Evolutionary conservation across 2,329 filamentous ascomycete species (phyloP).

Genomic region (Aspergillus pseudoviridinutans): DNA sequence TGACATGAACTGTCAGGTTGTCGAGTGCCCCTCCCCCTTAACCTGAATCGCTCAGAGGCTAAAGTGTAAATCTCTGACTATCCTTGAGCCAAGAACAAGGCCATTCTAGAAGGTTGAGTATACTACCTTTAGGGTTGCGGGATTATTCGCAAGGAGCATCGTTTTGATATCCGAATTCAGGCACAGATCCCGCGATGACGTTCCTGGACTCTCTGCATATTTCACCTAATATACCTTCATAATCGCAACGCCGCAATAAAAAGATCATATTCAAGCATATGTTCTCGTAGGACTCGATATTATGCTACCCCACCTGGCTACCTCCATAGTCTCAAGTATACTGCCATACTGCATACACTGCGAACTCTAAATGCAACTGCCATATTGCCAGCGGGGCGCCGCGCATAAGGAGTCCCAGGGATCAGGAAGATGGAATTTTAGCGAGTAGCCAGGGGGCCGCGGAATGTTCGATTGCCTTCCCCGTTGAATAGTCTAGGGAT

Average conservation of each 20-base stretch:
- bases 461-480: constrained; percentile 19
- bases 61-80: neutral
- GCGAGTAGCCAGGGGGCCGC: constrained; percentile 12
- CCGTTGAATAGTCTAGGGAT: constrained; percentile 7
- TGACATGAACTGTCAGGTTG: neutral
- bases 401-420: constrained; percentile 15
- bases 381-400: neutral
- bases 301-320: neutral
- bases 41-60: neutral
- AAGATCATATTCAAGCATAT: neutral
- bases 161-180: neutral
- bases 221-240: too few species aligned
- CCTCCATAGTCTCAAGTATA: neutral
- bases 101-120: neutral
- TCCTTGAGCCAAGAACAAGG: neutral
- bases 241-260: too few species aligned
- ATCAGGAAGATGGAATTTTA: constrained; percentile 17
- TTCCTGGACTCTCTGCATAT: neutral
- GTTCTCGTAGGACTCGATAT: neutral
- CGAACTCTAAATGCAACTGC: neutral
- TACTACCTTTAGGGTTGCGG: neutral
- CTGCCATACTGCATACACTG: neutral
- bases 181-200: neutral
- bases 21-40: neutral
- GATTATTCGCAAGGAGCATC: neutral